Percentiles rank a stretch among this genome's conserved stretches.
Evolutionary conservation across 495 filamentous ascomycete genomes (phyloP).

Genomic region (Emericellopsis terricola): DNA sequence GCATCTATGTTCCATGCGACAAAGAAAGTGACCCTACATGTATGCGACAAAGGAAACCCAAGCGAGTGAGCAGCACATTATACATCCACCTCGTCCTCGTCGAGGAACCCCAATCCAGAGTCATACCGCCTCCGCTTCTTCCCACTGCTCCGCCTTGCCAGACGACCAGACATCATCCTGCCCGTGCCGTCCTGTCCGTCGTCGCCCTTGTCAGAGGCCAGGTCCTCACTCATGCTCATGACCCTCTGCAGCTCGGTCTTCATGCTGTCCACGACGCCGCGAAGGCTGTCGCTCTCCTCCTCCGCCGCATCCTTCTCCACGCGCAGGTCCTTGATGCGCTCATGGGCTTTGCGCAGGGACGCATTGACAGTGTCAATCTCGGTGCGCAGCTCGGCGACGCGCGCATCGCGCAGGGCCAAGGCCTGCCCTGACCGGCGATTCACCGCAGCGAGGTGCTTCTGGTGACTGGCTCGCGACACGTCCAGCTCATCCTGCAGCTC

Average conservation of each 20-base stretch:
- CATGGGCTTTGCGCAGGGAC: constrained; percentile 17
- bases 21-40: too few relatives aligned
- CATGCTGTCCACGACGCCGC: constrained; percentile 32
- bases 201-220: constrained; percentile 6
- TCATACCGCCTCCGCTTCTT: constrained; percentile 34
- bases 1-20: too few relatives aligned
- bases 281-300: constrained; percentile 26
- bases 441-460: constrained; percentile 17
- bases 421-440: constrained; percentile 16
- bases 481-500: constrained; percentile 19
- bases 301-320: constrained; percentile 21
- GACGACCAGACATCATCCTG: constrained; percentile 10
- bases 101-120: constrained; percentile 43
- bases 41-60: too few relatives aligned
- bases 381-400: constrained; percentile 18
- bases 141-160: constrained; percentile 13
- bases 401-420: constrained; percentile 23
- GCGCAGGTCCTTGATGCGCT: constrained; percentile 15
- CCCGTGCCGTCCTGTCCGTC: background rate
- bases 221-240: constrained; percentile 17
- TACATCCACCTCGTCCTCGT: constrained; percentile 33
- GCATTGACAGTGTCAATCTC: constrained; percentile 18
- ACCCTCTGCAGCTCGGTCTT: constrained; percentile 23
- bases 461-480: constrained; percentile 20
- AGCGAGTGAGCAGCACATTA: too few relatives aligned